Evolutionary conservation across 116 monocot genomes (phyloP), one percentile per base, ranked within the genome.

Genomic region (Dioscorea cayenensis): DNA sequence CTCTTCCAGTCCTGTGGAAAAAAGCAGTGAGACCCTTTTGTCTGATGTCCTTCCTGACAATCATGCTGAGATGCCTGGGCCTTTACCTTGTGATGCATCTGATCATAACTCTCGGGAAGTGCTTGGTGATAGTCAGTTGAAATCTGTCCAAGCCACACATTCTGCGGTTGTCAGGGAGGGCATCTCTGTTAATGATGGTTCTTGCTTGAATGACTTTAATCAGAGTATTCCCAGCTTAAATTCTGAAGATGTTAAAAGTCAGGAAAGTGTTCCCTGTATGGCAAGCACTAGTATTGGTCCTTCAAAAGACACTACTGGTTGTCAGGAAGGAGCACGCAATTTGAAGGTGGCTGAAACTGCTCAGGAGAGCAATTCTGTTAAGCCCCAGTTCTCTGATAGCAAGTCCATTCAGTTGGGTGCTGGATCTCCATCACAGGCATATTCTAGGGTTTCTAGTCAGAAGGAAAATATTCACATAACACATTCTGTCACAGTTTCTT

Each of bases 321-420:
- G 9, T 69, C 20, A 20, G 36, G 68, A 49, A 14, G 35, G 3
- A 43, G 2, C 14, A 52, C 17, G 36, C 36, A 43, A 16, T 58
- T 32, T 20, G 16, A 25, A 16, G 35, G 28, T 32, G 17, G 22
- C 50, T 64, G 63, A 23, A 18, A n/a, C 21, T 64, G 1, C 73
- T 73, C 25, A 22, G 2, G 17, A 21, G n/a, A 23, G 7, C 64
- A 14, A 38, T 71, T 37, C 21, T 23, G n/a, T 22, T 3, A 4
- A 51, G 9, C 50, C 64, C 19, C 16, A 13, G 32, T 48, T 18
- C 16, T 13, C 2, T 28, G 73, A 62, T 20, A 35, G 12, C 25
- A 23, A 62, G 23, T 36, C n/a, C 50, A 17, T 60, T 60, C 61
- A 72, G 21, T 28, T 61, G 14, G 51, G 72, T 68, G 63, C 73